Percentiles rank a stretch among this genome's conserved stretches.
These are phyloP conservation scores for Mycena kentingensis DNA, from an alignment of 768 basidiomycete genomes.

Conservation along the genomic window DNA sequence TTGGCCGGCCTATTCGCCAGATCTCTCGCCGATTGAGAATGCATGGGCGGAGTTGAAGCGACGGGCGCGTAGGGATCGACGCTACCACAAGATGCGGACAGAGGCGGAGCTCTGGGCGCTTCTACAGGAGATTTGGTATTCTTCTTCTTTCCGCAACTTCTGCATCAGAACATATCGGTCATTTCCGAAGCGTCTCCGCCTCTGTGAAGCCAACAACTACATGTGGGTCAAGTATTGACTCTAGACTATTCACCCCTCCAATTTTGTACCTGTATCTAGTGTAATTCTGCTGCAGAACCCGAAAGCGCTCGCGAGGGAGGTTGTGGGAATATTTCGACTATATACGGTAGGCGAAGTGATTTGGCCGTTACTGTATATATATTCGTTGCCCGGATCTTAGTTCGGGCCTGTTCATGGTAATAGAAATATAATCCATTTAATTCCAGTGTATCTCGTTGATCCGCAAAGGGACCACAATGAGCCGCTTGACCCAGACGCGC, in stretches of 20 bases:
- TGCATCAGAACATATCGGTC: neutral
- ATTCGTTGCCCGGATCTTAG: too few species aligned
- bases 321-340: too few species aligned
- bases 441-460: too few species aligned
- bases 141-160: constrained; percentile 1
- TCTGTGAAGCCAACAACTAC: constrained; percentile 1
- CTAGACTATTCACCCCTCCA: neutral
- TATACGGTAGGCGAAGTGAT: neutral
- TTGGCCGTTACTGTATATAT: constrained; percentile 1
- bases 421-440: too few species aligned
- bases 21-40: constrained; percentile 31
- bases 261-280: neutral
- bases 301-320: neutral
- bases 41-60: constrained; percentile 24
- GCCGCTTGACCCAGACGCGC: too few species aligned
- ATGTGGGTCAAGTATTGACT: constrained; percentile 1
- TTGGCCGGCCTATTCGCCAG: constrained; percentile 11
- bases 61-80: neutral
- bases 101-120: constrained; percentile 19
- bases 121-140: constrained; percentile 5
- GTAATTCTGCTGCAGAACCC: neutral
- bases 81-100: constrained; percentile 4
- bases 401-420: too few species aligned
- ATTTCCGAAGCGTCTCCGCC: constrained; percentile 4
- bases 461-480: too few species aligned